Percentiles rank a stretch among this genome's conserved stretches.
Evolutionary conservation across 2,329 filamentous ascomycete species (phyloP).

Genomic region (Fusarium annulatum): DNA sequence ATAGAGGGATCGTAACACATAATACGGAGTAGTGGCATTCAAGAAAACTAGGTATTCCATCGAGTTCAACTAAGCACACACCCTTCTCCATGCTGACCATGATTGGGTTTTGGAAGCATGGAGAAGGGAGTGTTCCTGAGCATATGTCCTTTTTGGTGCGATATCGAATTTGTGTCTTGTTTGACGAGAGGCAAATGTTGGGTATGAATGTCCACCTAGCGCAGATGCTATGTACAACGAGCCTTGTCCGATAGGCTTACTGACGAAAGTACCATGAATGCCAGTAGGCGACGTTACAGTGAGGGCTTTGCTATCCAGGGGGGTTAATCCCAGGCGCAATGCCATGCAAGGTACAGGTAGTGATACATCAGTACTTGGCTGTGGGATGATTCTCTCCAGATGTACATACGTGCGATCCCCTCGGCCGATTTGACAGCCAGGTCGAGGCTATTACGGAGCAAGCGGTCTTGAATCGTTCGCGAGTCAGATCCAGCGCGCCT

Average conservation of each 20-base stretch:
- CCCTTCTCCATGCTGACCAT: background rate
- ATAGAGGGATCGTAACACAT: background rate
- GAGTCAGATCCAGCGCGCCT: constrained; percentile 45
- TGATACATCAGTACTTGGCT: background rate
- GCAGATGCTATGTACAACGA: constrained; percentile 9
- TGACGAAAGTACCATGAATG: constrained; percentile 29
- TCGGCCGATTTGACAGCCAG: constrained; percentile 37
- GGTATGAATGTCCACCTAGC: constrained; percentile 32
- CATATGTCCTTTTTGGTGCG: constrained; percentile 7
- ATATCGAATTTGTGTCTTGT: constrained; percentile 8
- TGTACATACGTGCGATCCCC: constrained; percentile 23
- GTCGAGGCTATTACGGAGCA: constrained; percentile 17
- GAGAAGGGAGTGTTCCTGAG: background rate
- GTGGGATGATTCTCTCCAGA: constrained; percentile 12
- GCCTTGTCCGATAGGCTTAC: constrained; percentile 18
- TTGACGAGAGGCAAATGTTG: constrained; percentile 35
- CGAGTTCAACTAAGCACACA: background rate
- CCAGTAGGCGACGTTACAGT: constrained; percentile 33
- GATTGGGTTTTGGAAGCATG: background rate
- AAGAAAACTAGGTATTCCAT: background rate
- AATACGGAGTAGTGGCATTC: background rate
- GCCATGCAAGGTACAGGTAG: constrained; percentile 23
- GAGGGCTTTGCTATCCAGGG: constrained; percentile 4
- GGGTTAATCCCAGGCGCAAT: constrained; percentile 4
- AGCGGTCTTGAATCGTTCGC: constrained; percentile 28